Base-by-base conservation (phyloP, 805 yeast species). In the Teunomyces aglyptinius region DNA sequence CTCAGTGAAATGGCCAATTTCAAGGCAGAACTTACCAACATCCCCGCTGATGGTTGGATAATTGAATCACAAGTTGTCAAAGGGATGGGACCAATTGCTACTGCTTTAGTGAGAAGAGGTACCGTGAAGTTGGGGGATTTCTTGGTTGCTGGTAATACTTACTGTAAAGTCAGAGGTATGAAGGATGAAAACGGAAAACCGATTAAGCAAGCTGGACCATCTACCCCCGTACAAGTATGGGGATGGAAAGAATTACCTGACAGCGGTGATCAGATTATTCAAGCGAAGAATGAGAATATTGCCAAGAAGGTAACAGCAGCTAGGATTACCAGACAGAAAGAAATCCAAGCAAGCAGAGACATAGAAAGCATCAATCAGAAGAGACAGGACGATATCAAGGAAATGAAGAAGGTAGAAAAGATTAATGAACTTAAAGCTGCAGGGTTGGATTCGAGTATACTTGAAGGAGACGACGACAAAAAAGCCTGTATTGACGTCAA, bases 161-260 rank as follows among this genome's bases (percentile, higher is more conserved):
- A 84, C 71, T 89, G 97, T 65, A 87, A 86, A 60, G 91, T 92
- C 1, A 80, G 84, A 55, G 81, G 85, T 13, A 78, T 94, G 78
- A 77, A 76, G 46, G 87, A 89, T 63, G 96, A 89, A 53, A 61
- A 69, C 47, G 91, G 92, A 3, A 81, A 81, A 52, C 47, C 73
- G 0, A 64, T 89, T 6, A 79, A 81, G 48, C 49, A 63, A 26
- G 97, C 96, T 0, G 80, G 81, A 0, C 98, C 99, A 0, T 85
- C 96, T 0, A 83, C 86, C 6, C 97, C 98, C 0, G 95, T 89
- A 1, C 96, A 89, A 57, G 75, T 94, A 6, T 77, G 88, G 61
- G 99, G 99, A 0, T 94, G 99, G 99, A 90, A 86, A 60, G 91
- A 83, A 29, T 68, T 91, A 31, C 98, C 98, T 0, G 87, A 81